Conservation (phyloP, 257 asterid genomes). For the Leptodermis oblonga region DNA sequence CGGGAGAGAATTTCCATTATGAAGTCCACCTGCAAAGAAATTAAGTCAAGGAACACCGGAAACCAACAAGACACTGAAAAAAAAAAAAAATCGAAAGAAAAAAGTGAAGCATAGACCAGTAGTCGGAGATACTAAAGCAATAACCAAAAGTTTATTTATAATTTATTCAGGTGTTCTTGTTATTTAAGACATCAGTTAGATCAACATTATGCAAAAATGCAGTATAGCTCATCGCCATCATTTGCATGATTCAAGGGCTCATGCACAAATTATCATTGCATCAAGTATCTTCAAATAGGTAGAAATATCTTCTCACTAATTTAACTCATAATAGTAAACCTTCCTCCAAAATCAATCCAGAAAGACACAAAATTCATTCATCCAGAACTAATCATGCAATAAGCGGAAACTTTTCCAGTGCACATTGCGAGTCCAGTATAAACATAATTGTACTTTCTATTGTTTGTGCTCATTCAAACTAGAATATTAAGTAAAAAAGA, state of each 20-base stretch:
- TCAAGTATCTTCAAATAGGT: neutral
- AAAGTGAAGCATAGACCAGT: neutral
- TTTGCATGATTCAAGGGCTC: neutral
- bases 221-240: neutral
- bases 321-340: neutral
- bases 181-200: neutral
- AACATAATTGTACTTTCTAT: neutral
- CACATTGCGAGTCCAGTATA: neutral
- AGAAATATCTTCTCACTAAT: neutral
- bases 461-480: neutral
- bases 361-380: neutral
- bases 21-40: slow-evolving; percentile 70
- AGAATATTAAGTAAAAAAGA: neutral
- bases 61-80: neutral
- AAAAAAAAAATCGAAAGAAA: neutral
- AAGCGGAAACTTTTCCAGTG: neutral
- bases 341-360: neutral
- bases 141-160: neutral
- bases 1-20: slow-evolving; percentile 95
- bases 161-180: too few species aligned
- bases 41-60: slow-evolving; percentile 10
- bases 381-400: neutral
- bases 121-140: neutral
- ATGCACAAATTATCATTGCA: neutral
- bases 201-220: neutral